A percentile compares a stretch with the other conserved stretches of the same genome.
Conservation (phyloP, 2,329 filamentous ascomycete species). For the Xylariaceae sp. region DNA sequence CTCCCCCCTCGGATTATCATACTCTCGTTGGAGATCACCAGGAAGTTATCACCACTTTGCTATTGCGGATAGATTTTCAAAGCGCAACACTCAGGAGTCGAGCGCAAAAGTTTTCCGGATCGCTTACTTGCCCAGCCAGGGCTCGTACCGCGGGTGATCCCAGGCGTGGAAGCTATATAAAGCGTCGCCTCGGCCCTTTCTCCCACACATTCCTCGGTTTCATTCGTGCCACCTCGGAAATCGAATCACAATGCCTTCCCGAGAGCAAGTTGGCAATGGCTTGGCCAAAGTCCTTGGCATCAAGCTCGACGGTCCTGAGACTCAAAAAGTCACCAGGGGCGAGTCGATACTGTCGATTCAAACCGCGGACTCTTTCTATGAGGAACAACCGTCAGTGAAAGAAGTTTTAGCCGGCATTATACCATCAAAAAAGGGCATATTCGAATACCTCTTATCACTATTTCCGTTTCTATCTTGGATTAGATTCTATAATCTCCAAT, state of each 20-base stretch:
- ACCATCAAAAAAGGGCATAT: slow-evolving; percentile 52
- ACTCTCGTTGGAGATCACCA: background rate
- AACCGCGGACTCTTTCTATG: slow-evolving; percentile 73
- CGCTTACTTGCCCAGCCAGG: slow-evolving; percentile 7
- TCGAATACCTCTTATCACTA: slow-evolving; percentile 61
- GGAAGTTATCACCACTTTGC: background rate
- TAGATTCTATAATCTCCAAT: slow-evolving; percentile 77
- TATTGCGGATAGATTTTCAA: background rate
- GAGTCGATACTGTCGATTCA: slow-evolving; percentile 73
- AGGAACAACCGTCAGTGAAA: slow-evolving; percentile 67
- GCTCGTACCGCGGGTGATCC: slow-evolving; percentile 2
- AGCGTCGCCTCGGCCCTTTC: slow-evolving; percentile 4
- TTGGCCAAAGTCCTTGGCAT: slow-evolving; percentile 79
- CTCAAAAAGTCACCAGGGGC: slow-evolving; percentile 64
- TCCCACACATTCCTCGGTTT: slow-evolving; percentile 1
- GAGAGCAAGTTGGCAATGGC: slow-evolving; percentile 60
- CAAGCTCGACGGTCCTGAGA: slow-evolving; percentile 66
- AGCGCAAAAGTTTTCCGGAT: slow-evolving; percentile 18
- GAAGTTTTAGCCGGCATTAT: slow-evolving; percentile 66
- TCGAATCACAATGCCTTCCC: slow-evolving; percentile 33
- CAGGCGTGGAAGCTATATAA: slow-evolving; percentile 10
- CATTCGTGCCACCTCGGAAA: background rate
- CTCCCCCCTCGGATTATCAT: background rate
- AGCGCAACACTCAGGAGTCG: slow-evolving; percentile 14
- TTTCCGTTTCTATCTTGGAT: slow-evolving; percentile 95